These are phyloP conservation scores for Kluyveromyces nonfermentans DNA, from an alignment of 805 yeast genomes.

Conservation along the genomic window DNA sequence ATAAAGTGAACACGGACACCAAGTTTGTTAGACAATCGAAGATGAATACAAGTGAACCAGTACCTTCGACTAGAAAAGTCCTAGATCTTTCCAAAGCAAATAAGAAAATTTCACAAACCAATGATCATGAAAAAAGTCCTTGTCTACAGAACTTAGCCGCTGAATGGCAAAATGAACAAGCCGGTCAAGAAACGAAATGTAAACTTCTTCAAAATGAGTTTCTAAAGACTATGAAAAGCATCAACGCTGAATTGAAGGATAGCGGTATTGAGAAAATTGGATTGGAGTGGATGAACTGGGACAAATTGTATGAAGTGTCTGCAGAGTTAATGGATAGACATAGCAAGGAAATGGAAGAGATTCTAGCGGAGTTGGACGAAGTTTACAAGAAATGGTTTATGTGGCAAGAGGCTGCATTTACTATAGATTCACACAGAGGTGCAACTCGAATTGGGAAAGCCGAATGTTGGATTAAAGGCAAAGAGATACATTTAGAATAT, in stretches of 20 bases:
- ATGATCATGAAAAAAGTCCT: not conserved
- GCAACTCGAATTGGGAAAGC: conserved; percentile 17
- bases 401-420: conserved; percentile 29
- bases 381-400: conserved; percentile 15
- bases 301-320: conserved; percentile 21
- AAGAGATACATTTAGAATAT: conserved; percentile 17
- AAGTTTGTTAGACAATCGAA: too few species aligned
- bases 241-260: conserved; percentile 10
- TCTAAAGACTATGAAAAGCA: conserved; percentile 11
- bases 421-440: conserved; percentile 26
- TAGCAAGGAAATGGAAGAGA: conserved; percentile 18
- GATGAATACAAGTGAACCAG: not conserved
- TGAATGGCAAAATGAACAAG: conserved; percentile 18
- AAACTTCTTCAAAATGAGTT: conserved; percentile 13
- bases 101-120: not conserved
- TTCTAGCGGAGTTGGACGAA: conserved; percentile 16
- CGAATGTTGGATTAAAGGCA: conserved; percentile 23
- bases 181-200: conserved; percentile 7
- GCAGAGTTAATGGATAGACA: conserved; percentile 24
- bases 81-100: not conserved
- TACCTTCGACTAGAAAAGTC: not conserved
- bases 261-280: conserved; percentile 4
- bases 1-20: not conserved
- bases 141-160: conserved; percentile 15
- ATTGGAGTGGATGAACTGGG: conserved; percentile 22